phyloP scores from a whole-genome alignment of 2,329 filamentous ascomycete species.

The Fonsecaea pugnacius region DNA sequence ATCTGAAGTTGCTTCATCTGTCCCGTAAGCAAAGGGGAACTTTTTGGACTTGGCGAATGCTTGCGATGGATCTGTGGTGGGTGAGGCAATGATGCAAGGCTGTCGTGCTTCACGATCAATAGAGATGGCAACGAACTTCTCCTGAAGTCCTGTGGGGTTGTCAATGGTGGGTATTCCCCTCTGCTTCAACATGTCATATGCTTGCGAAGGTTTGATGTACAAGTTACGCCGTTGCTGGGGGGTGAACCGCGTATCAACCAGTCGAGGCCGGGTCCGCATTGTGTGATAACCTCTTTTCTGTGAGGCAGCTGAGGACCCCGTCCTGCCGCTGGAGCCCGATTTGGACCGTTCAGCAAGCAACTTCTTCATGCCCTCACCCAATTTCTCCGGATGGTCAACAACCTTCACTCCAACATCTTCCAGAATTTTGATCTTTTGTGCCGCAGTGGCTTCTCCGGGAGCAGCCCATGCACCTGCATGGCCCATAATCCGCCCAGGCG shows the following conservation, averaged over 20 bases:
- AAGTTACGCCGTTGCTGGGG: conserved; percentile 55
- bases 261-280: conserved; percentile 41
- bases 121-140: conserved; percentile 64
- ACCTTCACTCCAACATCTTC: conserved; percentile 69
- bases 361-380: conserved; percentile 69
- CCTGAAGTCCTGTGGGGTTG: conserved; percentile 44
- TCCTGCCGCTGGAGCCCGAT: conserved; percentile 39
- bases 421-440: conserved; percentile 70
- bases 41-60: conserved; percentile 52
- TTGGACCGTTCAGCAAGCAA: conserved; percentile 55
- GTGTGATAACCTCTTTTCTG: conserved; percentile 61
- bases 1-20: conserved; percentile 53
- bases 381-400: conserved; percentile 75
- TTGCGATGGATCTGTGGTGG: conserved; percentile 52
- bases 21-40: conserved; percentile 66
- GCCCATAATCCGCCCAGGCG: conserved; percentile 71
- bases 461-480: conserved; percentile 76
- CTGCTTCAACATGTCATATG: conserved; percentile 60
- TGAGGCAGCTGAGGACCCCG: conserved; percentile 41
- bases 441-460: conserved; percentile 66
- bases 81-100: conserved; percentile 68
- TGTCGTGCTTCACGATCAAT: conserved; percentile 66
- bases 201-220: conserved; percentile 60
- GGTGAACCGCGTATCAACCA: background rate
- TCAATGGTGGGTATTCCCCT: conserved; percentile 53